Conservation (phyloP, 768 basidiomycete genomes). For the Tulasnella sp. region DNA sequence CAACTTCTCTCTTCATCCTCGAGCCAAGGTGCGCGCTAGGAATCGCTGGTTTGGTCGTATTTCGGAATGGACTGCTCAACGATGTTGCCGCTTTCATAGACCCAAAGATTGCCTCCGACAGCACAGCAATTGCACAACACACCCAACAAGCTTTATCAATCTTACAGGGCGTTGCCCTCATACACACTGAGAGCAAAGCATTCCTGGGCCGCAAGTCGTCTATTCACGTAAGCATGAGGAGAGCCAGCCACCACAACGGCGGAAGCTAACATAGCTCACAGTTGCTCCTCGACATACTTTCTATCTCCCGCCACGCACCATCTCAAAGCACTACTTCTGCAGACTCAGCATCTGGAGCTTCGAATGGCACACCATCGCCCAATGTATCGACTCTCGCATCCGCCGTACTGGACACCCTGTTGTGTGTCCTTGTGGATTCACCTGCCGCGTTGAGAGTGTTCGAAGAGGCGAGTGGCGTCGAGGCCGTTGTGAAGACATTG, state of each 20-base stretch:
- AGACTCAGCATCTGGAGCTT: not conserved
- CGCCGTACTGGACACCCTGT: constrained; percentile 71
- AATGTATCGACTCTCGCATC: constrained; percentile 53
- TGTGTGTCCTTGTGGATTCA: constrained; percentile 87
- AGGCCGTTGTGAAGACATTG: constrained; percentile 77
- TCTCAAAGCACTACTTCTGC: constrained; percentile 28
- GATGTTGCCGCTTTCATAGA: constrained; percentile 32
- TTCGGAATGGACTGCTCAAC: constrained; percentile 15
- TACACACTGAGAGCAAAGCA: constrained; percentile 61
- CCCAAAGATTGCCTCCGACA: constrained; percentile 48
- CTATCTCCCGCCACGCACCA: constrained; percentile 62
- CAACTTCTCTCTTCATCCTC: constrained; percentile 37
- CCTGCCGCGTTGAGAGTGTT: constrained; percentile 69
- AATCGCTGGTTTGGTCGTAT: not conserved
- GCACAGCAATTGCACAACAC: constrained; percentile 47
- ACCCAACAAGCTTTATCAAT: constrained; percentile 59
- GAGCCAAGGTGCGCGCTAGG: constrained; percentile 16
- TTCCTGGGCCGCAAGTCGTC: constrained; percentile 65
- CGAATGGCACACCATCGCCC: constrained; percentile 14
- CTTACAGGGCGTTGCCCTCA: constrained; percentile 70
- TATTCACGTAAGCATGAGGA: constrained; percentile 54
- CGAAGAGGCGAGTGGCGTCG: constrained; percentile 72
- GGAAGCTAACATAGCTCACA: constrained; percentile 33
- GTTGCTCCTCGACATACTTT: constrained; percentile 68
- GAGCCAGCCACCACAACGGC: not conserved